Evolutionary conservation across 768 basidiomycete genomes (phyloP).

Genomic region (Solioccasus polychromus): DNA sequence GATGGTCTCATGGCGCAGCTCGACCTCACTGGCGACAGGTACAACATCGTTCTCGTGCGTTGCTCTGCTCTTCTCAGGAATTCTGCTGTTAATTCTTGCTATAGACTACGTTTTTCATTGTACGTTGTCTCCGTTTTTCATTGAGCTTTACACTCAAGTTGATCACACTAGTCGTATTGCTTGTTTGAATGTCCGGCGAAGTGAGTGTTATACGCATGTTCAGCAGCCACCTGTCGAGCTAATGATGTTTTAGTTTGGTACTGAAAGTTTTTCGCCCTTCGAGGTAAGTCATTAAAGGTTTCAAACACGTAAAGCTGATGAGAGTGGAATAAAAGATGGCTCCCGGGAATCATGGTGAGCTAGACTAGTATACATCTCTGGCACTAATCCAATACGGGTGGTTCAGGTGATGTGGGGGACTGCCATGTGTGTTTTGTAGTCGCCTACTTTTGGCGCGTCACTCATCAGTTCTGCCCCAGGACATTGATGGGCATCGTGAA

Average conservation of each 20-base stretch:
- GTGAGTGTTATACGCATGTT: constrained; percentile 34
- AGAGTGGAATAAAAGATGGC: too few species aligned
- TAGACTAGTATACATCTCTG: too few species aligned
- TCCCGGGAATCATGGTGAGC: constrained; percentile 61
- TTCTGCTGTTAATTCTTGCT: background rate
- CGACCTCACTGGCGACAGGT: constrained; percentile 54
- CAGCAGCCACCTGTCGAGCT: background rate
- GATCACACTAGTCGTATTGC: constrained; percentile 24
- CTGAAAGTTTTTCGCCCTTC: constrained; percentile 66
- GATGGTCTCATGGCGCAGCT: constrained; percentile 60
- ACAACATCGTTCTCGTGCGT: constrained; percentile 63
- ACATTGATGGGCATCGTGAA: constrained; percentile 66
- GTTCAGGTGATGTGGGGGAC: constrained; percentile 61
- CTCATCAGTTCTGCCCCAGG: constrained; percentile 34
- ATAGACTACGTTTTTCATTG: constrained; percentile 72
- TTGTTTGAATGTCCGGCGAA: constrained; percentile 68
- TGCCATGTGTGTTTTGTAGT: constrained; percentile 43
- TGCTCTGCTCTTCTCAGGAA: background rate
- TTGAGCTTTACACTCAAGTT: background rate
- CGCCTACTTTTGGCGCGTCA: background rate
- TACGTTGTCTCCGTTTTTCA: constrained; percentile 29
- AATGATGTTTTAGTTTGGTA: constrained; percentile 29
- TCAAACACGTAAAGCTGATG: too few species aligned
- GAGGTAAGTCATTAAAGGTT: constrained; percentile 43
- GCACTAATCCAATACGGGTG: too few species aligned